Conservation (phyloP, 108 stramenopile genomes). For the Schizochytrium sp. region DNA sequence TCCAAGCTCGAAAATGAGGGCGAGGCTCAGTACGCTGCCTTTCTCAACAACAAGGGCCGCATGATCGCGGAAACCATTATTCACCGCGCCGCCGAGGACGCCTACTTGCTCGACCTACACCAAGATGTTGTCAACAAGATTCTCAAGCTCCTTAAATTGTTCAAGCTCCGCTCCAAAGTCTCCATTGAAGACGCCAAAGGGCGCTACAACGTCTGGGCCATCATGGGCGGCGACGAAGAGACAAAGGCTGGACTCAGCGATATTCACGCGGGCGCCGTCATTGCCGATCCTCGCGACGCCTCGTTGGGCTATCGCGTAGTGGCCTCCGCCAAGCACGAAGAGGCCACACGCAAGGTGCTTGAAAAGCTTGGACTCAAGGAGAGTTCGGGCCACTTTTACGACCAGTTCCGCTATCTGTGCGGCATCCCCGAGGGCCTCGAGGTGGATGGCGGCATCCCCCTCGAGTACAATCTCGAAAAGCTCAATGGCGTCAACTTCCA, state of each 20-base stretch:
- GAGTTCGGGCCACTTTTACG: slow-evolving; percentile 52
- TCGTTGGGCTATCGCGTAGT: background rate
- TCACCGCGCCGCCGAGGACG: background rate
- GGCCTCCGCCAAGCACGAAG: background rate
- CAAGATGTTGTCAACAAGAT: background rate
- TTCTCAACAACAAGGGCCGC: slow-evolving; percentile 31
- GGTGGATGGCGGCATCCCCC: slow-evolving; percentile 61
- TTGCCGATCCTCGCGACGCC: background rate
- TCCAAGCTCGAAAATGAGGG: background rate
- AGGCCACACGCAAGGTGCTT: slow-evolving; percentile 39
- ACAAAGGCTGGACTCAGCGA: background rate
- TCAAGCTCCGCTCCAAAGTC: slow-evolving; percentile 17
- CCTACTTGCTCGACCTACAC: background rate
- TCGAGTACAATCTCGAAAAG: slow-evolving; percentile 85
- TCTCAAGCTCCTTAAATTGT: slow-evolving; percentile 8
- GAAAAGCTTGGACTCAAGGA: slow-evolving; percentile 49
- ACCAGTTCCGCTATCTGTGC: slow-evolving; percentile 54
- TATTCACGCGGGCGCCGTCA: background rate
- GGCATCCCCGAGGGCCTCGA: slow-evolving; percentile 79
- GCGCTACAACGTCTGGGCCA: background rate
- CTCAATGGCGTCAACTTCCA: slow-evolving; percentile 74
- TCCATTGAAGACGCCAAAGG: background rate
- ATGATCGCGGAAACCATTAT: slow-evolving; percentile 9
- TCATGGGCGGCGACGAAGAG: background rate
- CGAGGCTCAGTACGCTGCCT: slow-evolving; percentile 3